Conservation (phyloP, 2,329 filamentous ascomycete genomes). For the Penicillium sp. region DNA sequence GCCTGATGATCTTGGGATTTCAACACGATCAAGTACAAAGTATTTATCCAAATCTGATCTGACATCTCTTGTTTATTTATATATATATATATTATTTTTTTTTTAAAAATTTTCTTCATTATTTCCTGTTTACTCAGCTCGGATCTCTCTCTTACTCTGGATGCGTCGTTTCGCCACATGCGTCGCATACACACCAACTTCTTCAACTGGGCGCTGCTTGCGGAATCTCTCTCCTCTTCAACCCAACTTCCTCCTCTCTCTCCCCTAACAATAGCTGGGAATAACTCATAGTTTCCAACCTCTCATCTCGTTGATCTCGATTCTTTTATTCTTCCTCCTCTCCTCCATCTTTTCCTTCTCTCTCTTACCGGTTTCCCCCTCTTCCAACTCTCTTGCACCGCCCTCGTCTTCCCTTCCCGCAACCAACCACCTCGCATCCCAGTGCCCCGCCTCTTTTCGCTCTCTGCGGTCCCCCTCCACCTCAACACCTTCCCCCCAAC, state of each 20-base stretch:
- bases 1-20: not conserved
- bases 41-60: not conserved
- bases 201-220: constrained; percentile 32
- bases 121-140: constrained; percentile 4
- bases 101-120: too few species aligned
- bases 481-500: constrained; percentile 15
- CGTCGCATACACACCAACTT: constrained; percentile 19
- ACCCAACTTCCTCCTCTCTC: not conserved
- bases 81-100: too few species aligned
- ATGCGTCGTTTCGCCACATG: constrained; percentile 34
- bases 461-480: constrained; percentile 25
- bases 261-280: too few species aligned
- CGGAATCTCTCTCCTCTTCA: constrained; percentile 23
- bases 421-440: constrained; percentile 30
- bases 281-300: not conserved
- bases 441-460: constrained; percentile 36
- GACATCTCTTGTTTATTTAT: not conserved
- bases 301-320: not conserved
- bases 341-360: too few species aligned
- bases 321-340: not conserved
- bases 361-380: not conserved
- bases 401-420: constrained; percentile 15
- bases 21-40: not conserved
- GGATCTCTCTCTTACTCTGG: constrained; percentile 7
- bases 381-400: constrained; percentile 11